Conservation (phyloP, 257 asterid genomes). For the Nicotiana knightiana region DNA sequence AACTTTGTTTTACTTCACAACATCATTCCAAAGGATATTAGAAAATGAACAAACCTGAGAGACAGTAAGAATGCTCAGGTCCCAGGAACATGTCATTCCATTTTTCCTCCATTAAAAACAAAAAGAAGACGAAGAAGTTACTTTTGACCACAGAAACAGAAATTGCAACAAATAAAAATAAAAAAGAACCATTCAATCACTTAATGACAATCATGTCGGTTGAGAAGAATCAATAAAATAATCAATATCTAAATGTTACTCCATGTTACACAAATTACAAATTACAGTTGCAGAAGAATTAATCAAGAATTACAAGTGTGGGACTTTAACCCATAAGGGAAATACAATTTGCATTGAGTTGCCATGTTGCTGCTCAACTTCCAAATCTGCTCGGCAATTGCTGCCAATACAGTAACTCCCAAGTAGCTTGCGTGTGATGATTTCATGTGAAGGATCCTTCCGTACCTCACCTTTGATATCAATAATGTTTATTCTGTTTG, state of each 20-base stretch:
- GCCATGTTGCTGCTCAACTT: constrained; percentile 16
- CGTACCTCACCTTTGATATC: constrained; percentile 31
- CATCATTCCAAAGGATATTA: background rate
- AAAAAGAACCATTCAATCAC: background rate
- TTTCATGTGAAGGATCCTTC: constrained; percentile 25
- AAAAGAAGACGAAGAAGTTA: background rate
- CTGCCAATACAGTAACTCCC: constrained; percentile 29
- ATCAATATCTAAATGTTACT: constrained; percentile 35
- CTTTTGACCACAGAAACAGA: background rate
- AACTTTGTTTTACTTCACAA: background rate
- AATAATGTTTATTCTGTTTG: constrained; percentile 50
- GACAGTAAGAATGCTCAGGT: background rate
- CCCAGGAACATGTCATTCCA: background rate
- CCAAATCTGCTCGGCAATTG: constrained; percentile 24
- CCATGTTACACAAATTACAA: constrained; percentile 49
- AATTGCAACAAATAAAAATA: background rate
- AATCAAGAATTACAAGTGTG: constrained; percentile 61
- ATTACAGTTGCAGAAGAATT: constrained; percentile 42
- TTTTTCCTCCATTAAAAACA: background rate
- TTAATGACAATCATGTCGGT: constrained; percentile 4
- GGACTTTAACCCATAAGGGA: constrained; percentile 40
- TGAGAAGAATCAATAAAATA: constrained; percentile 51
- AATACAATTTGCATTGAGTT: constrained; percentile 33
- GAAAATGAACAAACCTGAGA: background rate
- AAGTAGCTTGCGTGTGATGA: constrained; percentile 31